Base-by-base conservation (phyloP, 345 rosid species). In the Pistacia integerrima region DNA sequence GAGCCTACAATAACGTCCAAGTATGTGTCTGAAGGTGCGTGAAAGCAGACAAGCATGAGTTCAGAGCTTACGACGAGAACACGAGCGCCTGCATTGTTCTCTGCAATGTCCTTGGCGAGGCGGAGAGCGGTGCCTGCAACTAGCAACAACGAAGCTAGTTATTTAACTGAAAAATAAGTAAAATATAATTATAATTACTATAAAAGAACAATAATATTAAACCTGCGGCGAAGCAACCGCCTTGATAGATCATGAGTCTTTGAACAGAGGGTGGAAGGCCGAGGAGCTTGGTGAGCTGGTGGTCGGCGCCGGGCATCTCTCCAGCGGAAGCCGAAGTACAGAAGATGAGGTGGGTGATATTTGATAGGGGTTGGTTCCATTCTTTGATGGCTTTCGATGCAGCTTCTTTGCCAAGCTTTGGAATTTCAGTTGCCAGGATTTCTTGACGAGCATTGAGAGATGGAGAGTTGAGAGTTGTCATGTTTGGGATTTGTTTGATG, bases 311-410 rank as follows among this genome's bases (percentile, higher is more conserved):
- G 9, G 75, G 75, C 75, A 54, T 57, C n/a, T 72, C 64, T 9
- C n/a, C 38, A 2, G 14, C 55, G 1, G 55, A 51, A 11, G 16
- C 4, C 0, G 46, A 6, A 11, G 55, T 51, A 51, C 55, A 51
- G 55, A 51, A 51, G 12, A 51, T 51, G 16, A 51, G 55, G 55
- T 51, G 55, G 55, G 55, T 51, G 55, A 51, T 51, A 2, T 11
- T 51, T 0, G 55, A 51, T 51, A 10, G 1, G 55, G 55, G 55
- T 51, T 51, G 55, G 16, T 14, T 14, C 55, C 16, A 72, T 44
- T 57, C 75, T 58, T 58, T 14, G 28, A 72, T 57, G 54, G 75
- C 75, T 33, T 59, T 72, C 7, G n/a, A 36, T 8, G 75, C 75
- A 20, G 66, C 75, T 60, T 59, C 65, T 4, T 22, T 64, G 48